A percentile compares a stretch with the other conserved stretches of the same genome.
Conservation (phyloP, 768 basidiomycete species). For the Phallus indusiatus region DNA sequence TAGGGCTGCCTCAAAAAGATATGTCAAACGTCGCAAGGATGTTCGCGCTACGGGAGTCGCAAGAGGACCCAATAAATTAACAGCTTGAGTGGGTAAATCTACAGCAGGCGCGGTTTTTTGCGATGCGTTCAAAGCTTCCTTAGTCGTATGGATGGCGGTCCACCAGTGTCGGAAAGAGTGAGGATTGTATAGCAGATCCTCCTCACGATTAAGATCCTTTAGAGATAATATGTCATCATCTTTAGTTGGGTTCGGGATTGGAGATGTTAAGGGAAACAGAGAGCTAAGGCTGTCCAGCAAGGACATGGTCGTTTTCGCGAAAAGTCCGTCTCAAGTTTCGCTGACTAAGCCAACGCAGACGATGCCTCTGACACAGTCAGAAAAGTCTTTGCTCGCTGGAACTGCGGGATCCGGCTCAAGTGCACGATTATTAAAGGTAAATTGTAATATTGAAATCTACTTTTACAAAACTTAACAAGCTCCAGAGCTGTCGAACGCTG, state of each 20-base stretch:
- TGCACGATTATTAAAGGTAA: background rate
- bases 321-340: background rate
- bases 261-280: constrained; percentile 77
- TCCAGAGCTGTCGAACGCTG: background rate
- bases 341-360: background rate
- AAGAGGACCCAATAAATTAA: constrained; percentile 67
- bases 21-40: constrained; percentile 75
- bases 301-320: constrained; percentile 7
- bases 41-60: constrained; percentile 62
- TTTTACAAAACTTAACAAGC: background rate
- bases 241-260: constrained; percentile 71
- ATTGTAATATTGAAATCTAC: background rate
- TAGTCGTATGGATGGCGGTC: constrained; percentile 68
- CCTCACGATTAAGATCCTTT: constrained; percentile 79
- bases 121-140: constrained; percentile 50
- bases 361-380: background rate
- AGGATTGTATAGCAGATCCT: constrained; percentile 88
- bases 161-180: constrained; percentile 91
- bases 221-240: constrained; percentile 66
- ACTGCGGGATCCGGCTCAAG: background rate
- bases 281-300: constrained; percentile 44
- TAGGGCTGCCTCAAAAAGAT: constrained; percentile 91
- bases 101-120: constrained; percentile 47
- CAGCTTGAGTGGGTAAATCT: constrained; percentile 39
- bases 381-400: background rate